These are phyloP conservation scores for Mrakia blollopis DNA, from an alignment of 768 basidiomycete genomes.

Conservation along the genomic window DNA sequence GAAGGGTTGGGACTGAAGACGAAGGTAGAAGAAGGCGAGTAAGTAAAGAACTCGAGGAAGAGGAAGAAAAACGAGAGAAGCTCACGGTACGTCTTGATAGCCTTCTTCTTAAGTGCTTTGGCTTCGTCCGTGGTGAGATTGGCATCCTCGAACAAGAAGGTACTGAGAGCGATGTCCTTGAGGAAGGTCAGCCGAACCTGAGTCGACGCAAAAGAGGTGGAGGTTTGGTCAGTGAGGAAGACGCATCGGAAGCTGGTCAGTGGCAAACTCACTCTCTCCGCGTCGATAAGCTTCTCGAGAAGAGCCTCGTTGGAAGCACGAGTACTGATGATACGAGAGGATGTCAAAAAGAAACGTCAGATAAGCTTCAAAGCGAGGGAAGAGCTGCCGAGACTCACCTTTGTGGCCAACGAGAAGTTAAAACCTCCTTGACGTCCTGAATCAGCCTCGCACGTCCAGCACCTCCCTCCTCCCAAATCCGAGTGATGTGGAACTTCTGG, in stretches of 20 bases:
- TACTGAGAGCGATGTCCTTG: constrained; percentile 61
- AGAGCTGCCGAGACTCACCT: constrained; percentile 49
- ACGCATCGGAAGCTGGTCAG: neutral
- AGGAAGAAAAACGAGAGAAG: neutral
- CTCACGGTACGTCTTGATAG: constrained; percentile 56
- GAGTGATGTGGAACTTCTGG: constrained; percentile 79
- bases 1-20: neutral
- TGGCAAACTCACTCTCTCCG: neutral
- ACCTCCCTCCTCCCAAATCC: constrained; percentile 52
- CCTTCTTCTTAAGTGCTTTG: constrained; percentile 38
- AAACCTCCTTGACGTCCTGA: constrained; percentile 43
- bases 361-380: neutral
- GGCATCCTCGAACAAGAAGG: constrained; percentile 75
- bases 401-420: constrained; percentile 51
- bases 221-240: neutral
- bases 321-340: neutral
- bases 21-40: neutral
- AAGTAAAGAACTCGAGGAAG: neutral
- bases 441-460: constrained; percentile 39
- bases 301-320: neutral
- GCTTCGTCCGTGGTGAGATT: constrained; percentile 57
- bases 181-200: constrained; percentile 42
- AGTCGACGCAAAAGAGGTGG: neutral
- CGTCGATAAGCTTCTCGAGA: neutral
- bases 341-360: constrained; percentile 37